phyloP scores from a whole-genome alignment of 495 filamentous ascomycete species.

The Podospora tetraspora region DNA sequence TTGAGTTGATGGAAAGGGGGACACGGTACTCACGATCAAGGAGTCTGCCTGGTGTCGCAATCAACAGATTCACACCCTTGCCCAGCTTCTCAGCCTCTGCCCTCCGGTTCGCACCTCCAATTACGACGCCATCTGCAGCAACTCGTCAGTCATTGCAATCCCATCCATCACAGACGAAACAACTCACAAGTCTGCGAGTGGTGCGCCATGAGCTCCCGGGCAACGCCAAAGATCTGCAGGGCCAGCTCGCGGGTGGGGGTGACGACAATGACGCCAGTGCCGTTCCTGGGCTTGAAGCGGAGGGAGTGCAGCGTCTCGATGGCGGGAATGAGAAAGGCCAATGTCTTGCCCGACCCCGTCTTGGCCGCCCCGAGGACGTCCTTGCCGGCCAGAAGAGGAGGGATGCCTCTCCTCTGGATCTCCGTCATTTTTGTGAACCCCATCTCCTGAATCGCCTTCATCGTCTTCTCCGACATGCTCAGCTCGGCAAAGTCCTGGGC shows the following conservation, averaged over 20 bases:
- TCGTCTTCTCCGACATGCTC: slow-evolving; percentile 78
- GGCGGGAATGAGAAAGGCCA: slow-evolving; percentile 91
- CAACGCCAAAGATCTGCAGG: slow-evolving; percentile 93
- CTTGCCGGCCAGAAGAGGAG: slow-evolving; percentile 79
- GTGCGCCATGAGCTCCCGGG: slow-evolving; percentile 75
- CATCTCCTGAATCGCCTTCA: slow-evolving; percentile 85
- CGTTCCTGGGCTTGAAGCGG: slow-evolving; percentile 70
- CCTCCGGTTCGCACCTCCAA: slow-evolving; percentile 86
- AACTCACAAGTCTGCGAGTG: slow-evolving; percentile 64
- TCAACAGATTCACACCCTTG: slow-evolving; percentile 90
- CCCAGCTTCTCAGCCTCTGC: slow-evolving; percentile 90
- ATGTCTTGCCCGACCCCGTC: slow-evolving; percentile 92
- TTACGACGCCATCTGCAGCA: slow-evolving; percentile 72
- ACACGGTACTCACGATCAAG: slow-evolving; percentile 57
- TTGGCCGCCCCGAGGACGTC: slow-evolving; percentile 96
- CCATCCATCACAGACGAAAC: not conserved
- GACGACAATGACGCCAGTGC: slow-evolving; percentile 82
- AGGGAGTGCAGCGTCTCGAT: slow-evolving; percentile 90
- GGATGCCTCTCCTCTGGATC: slow-evolving; percentile 84
- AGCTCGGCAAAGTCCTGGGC: slow-evolving; percentile 66
- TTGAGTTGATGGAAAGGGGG: not conserved
- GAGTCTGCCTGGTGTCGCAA: slow-evolving; percentile 88
- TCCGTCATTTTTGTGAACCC: slow-evolving; percentile 93
- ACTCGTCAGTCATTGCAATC: not conserved
- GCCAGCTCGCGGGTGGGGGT: slow-evolving; percentile 87